Evolutionary conservation across 1,284 basidiomycete genomes (phyloP).

Genomic region (Marasmius sp.): DNA sequence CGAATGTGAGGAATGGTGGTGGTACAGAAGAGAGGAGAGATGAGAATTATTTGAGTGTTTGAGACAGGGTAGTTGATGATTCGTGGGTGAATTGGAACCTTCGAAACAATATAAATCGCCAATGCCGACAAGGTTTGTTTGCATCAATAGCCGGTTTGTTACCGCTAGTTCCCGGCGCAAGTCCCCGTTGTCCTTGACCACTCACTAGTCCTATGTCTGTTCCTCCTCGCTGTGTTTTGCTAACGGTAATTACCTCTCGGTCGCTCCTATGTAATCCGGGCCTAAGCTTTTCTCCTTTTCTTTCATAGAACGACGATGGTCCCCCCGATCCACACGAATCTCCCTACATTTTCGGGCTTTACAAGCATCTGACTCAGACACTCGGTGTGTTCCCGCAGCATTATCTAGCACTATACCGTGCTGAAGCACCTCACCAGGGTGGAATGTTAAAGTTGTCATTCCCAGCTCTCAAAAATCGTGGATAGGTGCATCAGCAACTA

Average conservation of each 20-base stretch:
- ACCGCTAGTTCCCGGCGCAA: background rate
- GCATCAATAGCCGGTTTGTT: too few species aligned
- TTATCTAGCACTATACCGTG: background rate
- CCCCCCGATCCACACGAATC: constrained; percentile 72
- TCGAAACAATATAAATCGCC: too few species aligned
- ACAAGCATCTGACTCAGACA: constrained; percentile 59
- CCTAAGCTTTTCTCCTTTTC: constrained; percentile 1
- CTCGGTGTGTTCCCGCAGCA: constrained; percentile 47
- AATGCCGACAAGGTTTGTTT: too few species aligned
- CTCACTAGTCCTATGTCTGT: background rate
- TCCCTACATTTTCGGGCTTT: constrained; percentile 84
- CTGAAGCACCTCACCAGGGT: constrained; percentile 44
- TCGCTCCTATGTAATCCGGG: background rate
- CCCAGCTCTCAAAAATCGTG: constrained; percentile 89
- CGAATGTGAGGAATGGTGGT: background rate
- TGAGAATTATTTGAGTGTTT: background rate
- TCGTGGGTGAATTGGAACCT: too few species aligned
- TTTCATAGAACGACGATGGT: constrained; percentile 80
- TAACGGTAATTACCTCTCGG: background rate
- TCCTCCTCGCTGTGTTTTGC: background rate
- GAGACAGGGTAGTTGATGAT: background rate
- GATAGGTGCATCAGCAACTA: constrained; percentile 57
- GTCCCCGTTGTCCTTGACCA: background rate
- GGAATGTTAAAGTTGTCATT: constrained; percentile 88
- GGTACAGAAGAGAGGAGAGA: background rate